A percentile compares a stretch with the other conserved stretches of the same genome.
These are phyloP conservation scores for Globisporangium acanthophoron DNA, from an alignment of 352 stramenopile genomes.

Conservation along the genomic window DNA sequence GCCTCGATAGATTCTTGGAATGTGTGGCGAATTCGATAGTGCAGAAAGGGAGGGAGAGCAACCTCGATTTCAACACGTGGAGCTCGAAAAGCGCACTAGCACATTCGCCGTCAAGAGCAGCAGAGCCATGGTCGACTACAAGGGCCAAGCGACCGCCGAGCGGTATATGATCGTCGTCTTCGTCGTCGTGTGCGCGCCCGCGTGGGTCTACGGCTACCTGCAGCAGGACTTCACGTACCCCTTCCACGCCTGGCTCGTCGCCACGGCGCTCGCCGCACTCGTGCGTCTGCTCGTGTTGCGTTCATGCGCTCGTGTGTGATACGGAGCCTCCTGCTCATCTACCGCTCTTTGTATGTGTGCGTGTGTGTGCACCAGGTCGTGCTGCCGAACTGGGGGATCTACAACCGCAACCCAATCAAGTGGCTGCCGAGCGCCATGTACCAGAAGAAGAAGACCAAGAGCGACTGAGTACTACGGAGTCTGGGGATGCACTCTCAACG, in stretches of 20 bases:
- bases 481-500: no score
- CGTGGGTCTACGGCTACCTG: conserved; percentile 81
- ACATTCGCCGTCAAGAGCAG: no score
- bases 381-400: conserved; percentile 79
- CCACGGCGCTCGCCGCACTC: conserved; percentile 51
- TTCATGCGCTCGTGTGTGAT: not conserved
- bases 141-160: conserved; percentile 70
- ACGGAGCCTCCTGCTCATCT: not conserved
- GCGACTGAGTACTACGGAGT: conserved; percentile 6
- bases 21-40: not conserved
- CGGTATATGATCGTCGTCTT: conserved; percentile 60
- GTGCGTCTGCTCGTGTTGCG: conserved; percentile 23
- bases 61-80: not conserved
- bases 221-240: conserved; percentile 81
- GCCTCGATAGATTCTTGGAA: not conserved
- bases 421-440: conserved; percentile 78
- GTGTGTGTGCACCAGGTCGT: conserved; percentile 30
- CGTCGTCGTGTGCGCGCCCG: conserved; percentile 65
- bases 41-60: not conserved
- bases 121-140: conserved; percentile 79
- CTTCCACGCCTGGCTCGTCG: conserved; percentile 61
- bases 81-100: not conserved
- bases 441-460: conserved; percentile 55
- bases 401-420: conserved; percentile 81
- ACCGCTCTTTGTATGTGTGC: not conserved